Evolutionary conservation across 1,284 basidiomycete species (phyloP), one percentile per base, ranked within the genome.

Genomic region (Ganoderma resinaceum): DNA sequence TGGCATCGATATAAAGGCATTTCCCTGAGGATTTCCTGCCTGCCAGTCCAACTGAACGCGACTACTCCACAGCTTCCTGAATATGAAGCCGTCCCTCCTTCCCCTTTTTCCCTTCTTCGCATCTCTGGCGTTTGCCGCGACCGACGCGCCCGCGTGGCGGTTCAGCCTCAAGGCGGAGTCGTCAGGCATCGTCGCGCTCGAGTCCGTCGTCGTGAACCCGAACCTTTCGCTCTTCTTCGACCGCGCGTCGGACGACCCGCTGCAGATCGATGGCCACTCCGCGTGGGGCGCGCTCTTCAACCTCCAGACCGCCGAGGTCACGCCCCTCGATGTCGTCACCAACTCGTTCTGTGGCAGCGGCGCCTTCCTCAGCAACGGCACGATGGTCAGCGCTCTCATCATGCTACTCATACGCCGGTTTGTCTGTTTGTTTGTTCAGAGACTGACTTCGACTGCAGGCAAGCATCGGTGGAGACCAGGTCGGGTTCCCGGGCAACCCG

Each of bases 141-240:
- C 52, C 16, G 33, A 37, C 9, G 65, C 61, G 3, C 66, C 66
- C 2, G 42, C 38, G 5, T 67, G 66, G 66, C 26, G 11, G 29
- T 63, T 67, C 66, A 63, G 72, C 42, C 53, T 71, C 49, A 72
- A 82, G 69, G 80, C 79, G 52, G 80, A 81, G 4, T 79, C 78
- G 0, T 81, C 84, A 0, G 85, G 85, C 2, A 81, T 87, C 37
- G 76, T 82, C 20, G 85, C 82, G 2, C 79, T 86, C 52, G 84
- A 87, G 75, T 72, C 82, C 6, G 80, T 83, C 31, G 79, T 87
- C 37, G 81, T 87, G 26, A 83, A 81, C 23, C 82, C 81, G 35
- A 83, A 79, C 1, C 78, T 84, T 3, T 82, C 81, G 3, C 71
- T 85, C 37, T 80, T 85, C 72, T 81, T 86, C 62, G 84, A 86